phyloP scores from a whole-genome alignment of 225 moss, liverwort and hornwort species.

The Bryoerythrophyllum caledonicum region DNA sequence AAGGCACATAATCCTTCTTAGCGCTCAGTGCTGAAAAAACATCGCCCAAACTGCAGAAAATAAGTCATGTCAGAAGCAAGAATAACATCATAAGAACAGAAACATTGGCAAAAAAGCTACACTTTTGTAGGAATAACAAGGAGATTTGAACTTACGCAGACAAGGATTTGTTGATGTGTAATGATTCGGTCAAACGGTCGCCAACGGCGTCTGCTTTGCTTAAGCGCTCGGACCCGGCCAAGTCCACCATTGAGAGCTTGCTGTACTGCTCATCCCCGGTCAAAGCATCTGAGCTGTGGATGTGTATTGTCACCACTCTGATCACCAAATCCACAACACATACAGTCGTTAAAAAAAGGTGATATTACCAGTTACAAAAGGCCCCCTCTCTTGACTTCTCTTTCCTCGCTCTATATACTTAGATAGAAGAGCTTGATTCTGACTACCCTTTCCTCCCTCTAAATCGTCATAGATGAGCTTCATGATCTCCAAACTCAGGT shows the following conservation, averaged over 20 bases:
- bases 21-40: conserved; percentile 75
- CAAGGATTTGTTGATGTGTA: conserved; percentile 70
- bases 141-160: conserved; percentile 55
- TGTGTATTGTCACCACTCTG: conserved; percentile 86
- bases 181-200: conserved; percentile 62
- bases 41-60: conserved; percentile 71
- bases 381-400: too few species aligned
- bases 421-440: too few species aligned
- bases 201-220: conserved; percentile 70
- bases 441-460: too few species aligned
- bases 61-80: conserved; percentile 14
- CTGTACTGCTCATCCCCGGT: conserved; percentile 88
- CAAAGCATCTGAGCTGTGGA: conserved; percentile 71
- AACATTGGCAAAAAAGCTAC: background rate
- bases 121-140: too few species aligned
- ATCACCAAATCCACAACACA: conserved; percentile 27
- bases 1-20: conserved; percentile 83
- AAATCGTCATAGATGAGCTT: too few species aligned
- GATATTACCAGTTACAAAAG: too few species aligned
- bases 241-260: conserved; percentile 88
- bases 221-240: conserved; percentile 92
- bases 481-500: too few species aligned
- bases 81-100: background rate
- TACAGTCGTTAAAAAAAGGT: background rate
- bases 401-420: too few species aligned